Conservation (phyloP, 208 protist genomes). For the Porcisia hertigi region DNA sequence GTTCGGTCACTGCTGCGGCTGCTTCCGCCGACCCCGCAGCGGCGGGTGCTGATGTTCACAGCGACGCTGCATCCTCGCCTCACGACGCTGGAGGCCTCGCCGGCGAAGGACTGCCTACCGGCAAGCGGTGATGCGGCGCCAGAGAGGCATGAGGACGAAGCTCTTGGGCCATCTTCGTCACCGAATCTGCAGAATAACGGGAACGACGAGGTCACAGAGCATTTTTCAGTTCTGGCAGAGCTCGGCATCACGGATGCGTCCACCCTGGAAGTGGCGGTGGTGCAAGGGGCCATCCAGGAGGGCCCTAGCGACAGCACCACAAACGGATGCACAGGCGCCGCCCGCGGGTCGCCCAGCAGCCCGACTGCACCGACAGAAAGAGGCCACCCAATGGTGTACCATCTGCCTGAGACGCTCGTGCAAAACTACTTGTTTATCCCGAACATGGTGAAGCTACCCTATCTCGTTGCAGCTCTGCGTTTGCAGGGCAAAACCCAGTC, state of each 20-base stretch:
- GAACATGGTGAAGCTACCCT: slow-evolving; percentile 83
- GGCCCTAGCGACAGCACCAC: neutral
- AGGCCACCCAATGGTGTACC: neutral
- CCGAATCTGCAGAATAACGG: slow-evolving; percentile 4
- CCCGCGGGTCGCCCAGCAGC: neutral
- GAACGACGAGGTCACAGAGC: neutral
- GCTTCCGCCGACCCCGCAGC: slow-evolving; percentile 36
- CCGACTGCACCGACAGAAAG: neutral
- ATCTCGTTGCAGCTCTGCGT: slow-evolving; percentile 72
- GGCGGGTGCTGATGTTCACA: slow-evolving; percentile 74
- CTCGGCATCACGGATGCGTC: slow-evolving; percentile 40
- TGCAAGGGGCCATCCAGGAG: slow-evolving; percentile 12
- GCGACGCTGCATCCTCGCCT: slow-evolving; percentile 71
- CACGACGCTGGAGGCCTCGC: slow-evolving; percentile 25
- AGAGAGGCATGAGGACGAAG: neutral
- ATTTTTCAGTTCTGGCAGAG: slow-evolving; percentile 31
- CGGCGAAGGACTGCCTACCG: no score
- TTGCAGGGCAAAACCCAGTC: slow-evolving; percentile 59
- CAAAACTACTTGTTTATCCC: slow-evolving; percentile 82
- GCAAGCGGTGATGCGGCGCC: neutral
- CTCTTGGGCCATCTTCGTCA: neutral
- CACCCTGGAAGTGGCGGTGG: slow-evolving; percentile 35
- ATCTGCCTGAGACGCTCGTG: slow-evolving; percentile 48
- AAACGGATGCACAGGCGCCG: neutral
- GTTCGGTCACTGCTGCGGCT: slow-evolving; percentile 45